Conservation (phyloP, 2,329 filamentous ascomycete species). For the Pseudogymnoascus sp. region DNA sequence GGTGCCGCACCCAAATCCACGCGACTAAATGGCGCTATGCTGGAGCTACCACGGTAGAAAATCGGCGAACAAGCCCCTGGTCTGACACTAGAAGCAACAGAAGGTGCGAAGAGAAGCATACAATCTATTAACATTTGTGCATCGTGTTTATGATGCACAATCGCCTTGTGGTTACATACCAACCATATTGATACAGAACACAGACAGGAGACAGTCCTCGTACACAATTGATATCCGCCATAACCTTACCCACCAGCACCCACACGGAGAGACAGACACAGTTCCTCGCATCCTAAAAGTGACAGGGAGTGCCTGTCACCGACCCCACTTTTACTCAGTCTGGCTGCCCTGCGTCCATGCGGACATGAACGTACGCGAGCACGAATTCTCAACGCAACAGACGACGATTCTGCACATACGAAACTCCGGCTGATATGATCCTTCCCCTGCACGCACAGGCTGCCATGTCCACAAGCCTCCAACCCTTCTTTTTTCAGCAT, state of each 20-base stretch:
- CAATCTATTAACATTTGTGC: neutral
- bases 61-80: neutral
- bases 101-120: neutral
- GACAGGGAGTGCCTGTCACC: neutral
- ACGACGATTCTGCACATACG: slow-evolving; percentile 1
- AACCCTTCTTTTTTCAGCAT: neutral
- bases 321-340: neutral
- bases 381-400: neutral
- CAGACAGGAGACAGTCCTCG: neutral
- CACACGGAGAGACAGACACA: neutral
- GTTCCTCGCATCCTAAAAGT: neutral
- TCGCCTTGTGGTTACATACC: neutral
- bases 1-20: neutral
- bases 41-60: slow-evolving; percentile 4
- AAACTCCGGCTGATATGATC: neutral
- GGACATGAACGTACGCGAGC: neutral
- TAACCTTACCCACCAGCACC: neutral
- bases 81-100: slow-evolving; percentile 1
- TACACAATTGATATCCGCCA: neutral
- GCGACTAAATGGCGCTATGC: neutral
- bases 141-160: neutral
- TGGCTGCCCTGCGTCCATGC: neutral
- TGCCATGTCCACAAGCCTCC: neutral
- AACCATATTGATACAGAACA: neutral
- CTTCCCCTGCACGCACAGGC: slow-evolving; percentile 1